Percentiles rank a stretch among this genome's conserved stretches.
phyloP scores from a whole-genome alignment of 108 stramenopile species.

The Hondaea fermentalgiana region DNA sequence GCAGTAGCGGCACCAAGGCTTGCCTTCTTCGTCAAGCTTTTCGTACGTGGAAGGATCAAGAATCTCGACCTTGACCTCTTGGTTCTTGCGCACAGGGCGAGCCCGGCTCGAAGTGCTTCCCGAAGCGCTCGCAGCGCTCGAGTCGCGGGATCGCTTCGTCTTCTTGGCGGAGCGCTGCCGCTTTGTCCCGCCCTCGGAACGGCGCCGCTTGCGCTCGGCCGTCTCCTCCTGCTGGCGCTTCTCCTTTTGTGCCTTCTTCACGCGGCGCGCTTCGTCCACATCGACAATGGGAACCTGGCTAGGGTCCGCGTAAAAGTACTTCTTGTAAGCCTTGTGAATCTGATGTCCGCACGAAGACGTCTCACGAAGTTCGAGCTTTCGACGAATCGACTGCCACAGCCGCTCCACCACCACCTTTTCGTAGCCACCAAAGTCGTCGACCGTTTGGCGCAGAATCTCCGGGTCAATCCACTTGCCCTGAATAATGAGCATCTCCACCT shows the following conservation, averaged over 20 bases:
- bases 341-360: not conserved
- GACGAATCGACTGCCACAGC: not conserved
- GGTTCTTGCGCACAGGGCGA: not conserved
- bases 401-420: not conserved
- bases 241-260: not conserved
- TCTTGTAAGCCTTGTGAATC: not conserved
- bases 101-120: not conserved
- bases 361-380: not conserved
- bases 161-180: not conserved
- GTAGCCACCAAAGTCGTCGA: not conserved
- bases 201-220: not conserved
- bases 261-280: not conserved
- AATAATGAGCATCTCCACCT: not conserved
- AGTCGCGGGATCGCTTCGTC: not conserved
- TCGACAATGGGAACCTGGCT: not conserved
- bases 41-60: not conserved
- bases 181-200: not conserved
- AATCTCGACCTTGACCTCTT: not conserved
- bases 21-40: not conserved
- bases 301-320: not conserved
- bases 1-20: conserved; percentile 11
- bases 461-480: conserved; percentile 4
- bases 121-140: not conserved
- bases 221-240: not conserved
- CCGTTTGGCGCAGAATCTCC: not conserved